Conservation (phyloP, 192 early-diverging fungal genomes). For the Dispira parvispora region DNA sequence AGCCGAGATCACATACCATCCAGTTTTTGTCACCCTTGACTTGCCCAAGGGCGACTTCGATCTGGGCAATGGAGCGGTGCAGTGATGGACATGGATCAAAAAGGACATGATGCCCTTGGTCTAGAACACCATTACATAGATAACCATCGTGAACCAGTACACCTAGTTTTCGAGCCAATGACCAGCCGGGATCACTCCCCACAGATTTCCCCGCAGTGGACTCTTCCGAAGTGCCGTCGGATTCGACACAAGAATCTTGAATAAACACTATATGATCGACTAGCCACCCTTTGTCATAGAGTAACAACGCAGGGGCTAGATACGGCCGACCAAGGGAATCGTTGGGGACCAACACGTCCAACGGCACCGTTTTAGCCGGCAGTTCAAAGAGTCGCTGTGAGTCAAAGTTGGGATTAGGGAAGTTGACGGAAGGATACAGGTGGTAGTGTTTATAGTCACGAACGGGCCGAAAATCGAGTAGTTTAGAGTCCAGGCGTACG, state of each 20-base stretch:
- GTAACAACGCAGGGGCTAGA: background rate
- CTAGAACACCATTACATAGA: background rate
- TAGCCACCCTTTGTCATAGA: background rate
- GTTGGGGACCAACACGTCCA: background rate
- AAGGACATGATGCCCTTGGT: background rate
- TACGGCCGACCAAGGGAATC: background rate
- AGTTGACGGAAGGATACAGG: background rate
- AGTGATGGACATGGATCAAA: conserved; percentile 1
- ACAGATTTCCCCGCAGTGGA: background rate
- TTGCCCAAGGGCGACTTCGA: background rate
- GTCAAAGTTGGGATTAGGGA: background rate
- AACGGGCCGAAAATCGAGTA: background rate
- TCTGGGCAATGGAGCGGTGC: background rate
- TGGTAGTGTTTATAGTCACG: background rate
- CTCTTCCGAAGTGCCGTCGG: too few relatives aligned
- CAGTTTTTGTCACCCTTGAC: background rate
- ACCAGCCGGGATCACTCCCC: background rate
- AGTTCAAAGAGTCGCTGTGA: background rate
- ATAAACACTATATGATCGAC: background rate
- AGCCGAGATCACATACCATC: background rate
- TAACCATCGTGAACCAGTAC: background rate
- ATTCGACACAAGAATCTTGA: background rate
- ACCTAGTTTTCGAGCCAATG: background rate
- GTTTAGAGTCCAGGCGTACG: too few relatives aligned
- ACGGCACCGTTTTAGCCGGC: background rate